These are phyloP conservation scores for Trichoderma brevicompactum DNA, from an alignment of 2,329 filamentous ascomycete species.

Conservation along the genomic window DNA sequence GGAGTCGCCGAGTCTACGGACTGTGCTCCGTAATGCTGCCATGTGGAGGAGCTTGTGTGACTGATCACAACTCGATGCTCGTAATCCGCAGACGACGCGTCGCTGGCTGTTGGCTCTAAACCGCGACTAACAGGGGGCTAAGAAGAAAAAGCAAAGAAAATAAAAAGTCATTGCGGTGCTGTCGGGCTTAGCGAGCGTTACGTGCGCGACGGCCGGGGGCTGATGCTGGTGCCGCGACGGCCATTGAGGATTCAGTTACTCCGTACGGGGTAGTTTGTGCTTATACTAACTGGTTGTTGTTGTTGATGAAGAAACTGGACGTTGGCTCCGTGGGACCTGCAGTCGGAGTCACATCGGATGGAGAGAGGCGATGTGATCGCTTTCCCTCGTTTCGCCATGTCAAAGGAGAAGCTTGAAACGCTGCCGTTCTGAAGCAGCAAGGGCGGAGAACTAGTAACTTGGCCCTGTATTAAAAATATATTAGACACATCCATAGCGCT, in stretches of 20 bases:
- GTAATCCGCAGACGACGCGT: conserved; percentile 9
- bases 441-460: too few relatives aligned
- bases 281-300: neutral
- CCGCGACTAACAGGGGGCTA: conserved; percentile 7
- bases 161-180: neutral
- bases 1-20: neutral
- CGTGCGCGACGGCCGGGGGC: neutral
- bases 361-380: neutral
- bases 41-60: conserved; percentile 3
- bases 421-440: too few relatives aligned
- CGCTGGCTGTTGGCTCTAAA: neutral
- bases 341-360: conserved; percentile 5
- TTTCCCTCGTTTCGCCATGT: neutral
- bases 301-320: neutral
- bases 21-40: neutral
- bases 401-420: neutral
- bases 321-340: neutral
- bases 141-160: neutral
- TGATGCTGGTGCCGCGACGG: neutral
- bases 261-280: too few relatives aligned
- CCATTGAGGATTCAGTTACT: neutral
- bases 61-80: neutral
- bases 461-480: neutral
- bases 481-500: neutral
- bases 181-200: neutral